Base-by-base conservation (phyloP, 768 basidiomycete species). In the Mycena epipterygia region DNA sequence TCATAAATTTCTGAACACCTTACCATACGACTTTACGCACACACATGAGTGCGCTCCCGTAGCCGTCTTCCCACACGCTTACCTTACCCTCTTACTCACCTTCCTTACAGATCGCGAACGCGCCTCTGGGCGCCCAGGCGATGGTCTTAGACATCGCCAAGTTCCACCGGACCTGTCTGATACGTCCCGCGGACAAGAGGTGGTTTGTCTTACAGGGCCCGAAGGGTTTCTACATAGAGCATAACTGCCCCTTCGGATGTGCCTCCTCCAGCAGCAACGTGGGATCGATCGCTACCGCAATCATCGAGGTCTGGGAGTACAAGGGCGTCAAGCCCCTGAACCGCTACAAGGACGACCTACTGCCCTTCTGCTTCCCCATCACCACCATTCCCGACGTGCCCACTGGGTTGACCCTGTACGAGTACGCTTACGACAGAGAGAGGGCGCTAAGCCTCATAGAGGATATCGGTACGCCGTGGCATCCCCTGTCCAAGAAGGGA, bases 141-240 rank as follows among this genome's bases (percentile, higher is more conserved):
- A 71, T 71, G 70, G 41, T 52, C 9, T 30, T 65, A 0, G 69
- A 84, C 70, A 81, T 84, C 32, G 74, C 72, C 5, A 80, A 80
- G 51, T 83, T 81, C 44, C 82, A 83, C 65, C 64, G 80, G 0
- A 83, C 81, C 0, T 79, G 79, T 29, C 80, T 82, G 0, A 77
- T 81, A 2, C 57, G 64, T 2, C 81, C 82, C 0, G 65, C 72
- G 1, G 80, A 83, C 70, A 85, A 84, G 49, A 48, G 55, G 0
- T 83, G 79, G 78, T 72, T 84, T 2, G 80, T 83, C 0, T 46
- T 82, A 7, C 74, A 78, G 49, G 79, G 75, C 6, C 59, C 13
- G 0, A 30, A 64, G 0, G 75, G 76, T 0, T 81, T 81, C 44
- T 83, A 65, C 53, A 77, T 83, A 2, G 79, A 84, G 8, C 82